Evolutionary conservation across 2,329 filamentous ascomycete species (phyloP), one percentile per base, ranked within the genome.

Genomic region (Talaromyces verruculosus): DNA sequence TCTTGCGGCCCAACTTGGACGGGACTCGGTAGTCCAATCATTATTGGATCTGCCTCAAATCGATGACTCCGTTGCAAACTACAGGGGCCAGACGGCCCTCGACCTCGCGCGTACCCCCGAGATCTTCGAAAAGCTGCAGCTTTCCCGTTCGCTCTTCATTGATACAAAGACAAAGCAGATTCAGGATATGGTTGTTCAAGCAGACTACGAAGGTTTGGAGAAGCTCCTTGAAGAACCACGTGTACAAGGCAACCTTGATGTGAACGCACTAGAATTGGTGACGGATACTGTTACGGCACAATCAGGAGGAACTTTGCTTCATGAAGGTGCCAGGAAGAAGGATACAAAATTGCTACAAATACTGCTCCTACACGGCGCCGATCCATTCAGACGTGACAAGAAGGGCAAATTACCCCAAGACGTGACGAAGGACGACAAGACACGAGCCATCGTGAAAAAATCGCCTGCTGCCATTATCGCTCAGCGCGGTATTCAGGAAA

Each of bases 321-420:
- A 99, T 75, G 94, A 99, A 77, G 95, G 94, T 0, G 93, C 95
- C 6, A 88, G 93, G 71, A 92, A 90, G 76, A 93, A 87, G 79
- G 93, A 99, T 73, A 89, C 88, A 28, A 90, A 91, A 71, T 85
- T 99, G 25, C 96, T 97, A 66, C 91, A 98, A 75, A 86, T 97
- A 19, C 84, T 99, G 13, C 83, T 99, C 43, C 88, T 98, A 62
- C 96, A 98, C 74, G 95, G 95, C 11, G 95, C 94, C 11, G 95
- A 99, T 77, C 95, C 95, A 0, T 99, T 99, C 80, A 89, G 93
- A 65, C 88, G 95, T 67, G 95, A 99, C 78, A 91, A 93, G 72
- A 97, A 93, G 80, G 95, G 95, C 59, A 98, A 96, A 78, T 84
- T 99, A 37, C 93, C 95, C 2, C 95, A 99, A 75, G 94, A 97